Base-by-base conservation (phyloP, 1,139 yeast genomes). In the Nakaseomyces delphensis region DNA sequence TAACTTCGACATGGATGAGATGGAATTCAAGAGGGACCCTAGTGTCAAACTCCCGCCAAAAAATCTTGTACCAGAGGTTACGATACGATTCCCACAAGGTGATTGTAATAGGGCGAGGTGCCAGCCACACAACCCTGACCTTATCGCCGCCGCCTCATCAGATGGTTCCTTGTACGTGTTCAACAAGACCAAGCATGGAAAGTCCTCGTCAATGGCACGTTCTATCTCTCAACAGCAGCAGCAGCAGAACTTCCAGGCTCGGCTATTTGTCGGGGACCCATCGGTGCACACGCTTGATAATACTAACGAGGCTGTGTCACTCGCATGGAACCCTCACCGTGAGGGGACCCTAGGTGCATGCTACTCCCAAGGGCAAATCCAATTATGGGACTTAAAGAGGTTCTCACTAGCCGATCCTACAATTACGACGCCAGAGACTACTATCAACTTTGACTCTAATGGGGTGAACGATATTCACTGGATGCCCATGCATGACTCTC, bases 111-210 rank as follows among this genome's bases (percentile, higher is more conserved):
- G 84, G 49, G 89, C 94, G 0, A 71, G 95, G 28, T 76, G 74
- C 55, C 73, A 81, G 71, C 95, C 96, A 0, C 85, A 77, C 52
- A 77, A 83, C 53, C 75, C 87, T 1, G 76, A 72, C 44, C 56
- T 79, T 1, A 74, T 87, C 9, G 89, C 91, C 1, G 76, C 93
- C 0, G 82, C 86, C 47, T 79, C 86, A 43, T 87, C 87, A 0
- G 65, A 65, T 10, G 97, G 98, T 2, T 75, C 77, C 25, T 74
- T 83, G 3, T 78, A 75, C 52, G 63, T 89, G 14, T 83, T 84
- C 61, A 76, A 82, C 53, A 68, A 76, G 46, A 75, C 75, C 42
- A 58, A 62, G 54, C 69, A 67, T 38, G 58, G 62, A 3, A 55
- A 51, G 19, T 43, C 45, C 6, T 54, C 51, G 21, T 43, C 45